phyloP scores from a whole-genome alignment of 805 yeast genomes.

The Monosporozyma siamensis region DNA sequence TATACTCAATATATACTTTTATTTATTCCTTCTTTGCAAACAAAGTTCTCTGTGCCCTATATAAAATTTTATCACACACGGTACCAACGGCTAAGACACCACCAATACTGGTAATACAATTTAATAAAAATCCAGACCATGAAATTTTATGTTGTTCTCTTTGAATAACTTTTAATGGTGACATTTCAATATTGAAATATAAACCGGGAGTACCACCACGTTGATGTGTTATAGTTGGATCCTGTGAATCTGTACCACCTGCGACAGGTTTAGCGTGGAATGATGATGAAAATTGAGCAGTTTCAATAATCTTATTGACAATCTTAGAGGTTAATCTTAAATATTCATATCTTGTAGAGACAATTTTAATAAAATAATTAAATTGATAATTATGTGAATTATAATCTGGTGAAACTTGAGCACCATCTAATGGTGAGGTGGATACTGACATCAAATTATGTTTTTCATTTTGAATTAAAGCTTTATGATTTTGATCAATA shows the following conservation, averaged over 20 bases:
- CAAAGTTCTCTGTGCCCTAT: conserved; percentile 78
- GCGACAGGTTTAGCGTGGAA: conserved; percentile 73
- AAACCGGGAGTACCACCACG: conserved; percentile 93
- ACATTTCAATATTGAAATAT: conserved; percentile 79
- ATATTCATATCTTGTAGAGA: conserved; percentile 76
- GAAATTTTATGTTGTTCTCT: conserved; percentile 57
- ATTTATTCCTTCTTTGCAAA: conserved; percentile 5
- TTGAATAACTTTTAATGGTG: conserved; percentile 86
- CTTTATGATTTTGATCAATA: conserved; percentile 9
- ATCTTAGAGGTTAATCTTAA: conserved; percentile 30
- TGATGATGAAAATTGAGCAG: conserved; percentile 87
- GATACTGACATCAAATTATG: neutral
- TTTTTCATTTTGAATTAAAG: neutral
- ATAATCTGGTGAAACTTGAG: conserved; percentile 22
- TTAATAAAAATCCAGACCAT: conserved; percentile 74
- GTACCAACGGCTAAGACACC: conserved; percentile 93
- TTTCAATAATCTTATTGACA: conserved; percentile 38
- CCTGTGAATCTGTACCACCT: conserved; percentile 89
- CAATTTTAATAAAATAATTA: conserved; percentile 80
- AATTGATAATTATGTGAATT: conserved; percentile 52
- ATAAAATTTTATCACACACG: conserved; percentile 75
- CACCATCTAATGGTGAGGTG: conserved; percentile 65
- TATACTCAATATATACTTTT: neutral
- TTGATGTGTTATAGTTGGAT: conserved; percentile 72
- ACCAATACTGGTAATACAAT: conserved; percentile 85